phyloP scores from a whole-genome alignment of 495 filamentous ascomycete species.

The Xylaria flabelliformis region DNA sequence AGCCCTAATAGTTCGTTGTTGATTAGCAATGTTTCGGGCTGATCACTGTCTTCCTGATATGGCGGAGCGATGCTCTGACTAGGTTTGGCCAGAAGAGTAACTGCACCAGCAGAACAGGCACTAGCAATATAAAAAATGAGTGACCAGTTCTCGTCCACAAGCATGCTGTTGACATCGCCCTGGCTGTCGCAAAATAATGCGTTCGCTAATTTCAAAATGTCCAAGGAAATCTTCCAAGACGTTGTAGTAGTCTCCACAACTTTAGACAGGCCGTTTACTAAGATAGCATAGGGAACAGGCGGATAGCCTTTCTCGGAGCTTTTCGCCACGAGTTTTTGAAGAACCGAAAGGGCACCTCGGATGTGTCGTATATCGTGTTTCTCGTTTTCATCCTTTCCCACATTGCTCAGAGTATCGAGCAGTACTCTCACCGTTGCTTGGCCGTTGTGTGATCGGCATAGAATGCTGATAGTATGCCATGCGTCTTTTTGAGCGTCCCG shows the following conservation, averaged over 20 bases:
- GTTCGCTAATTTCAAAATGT: conserved; percentile 61
- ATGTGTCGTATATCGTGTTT: conserved; percentile 65
- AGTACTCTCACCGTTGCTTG: conserved; percentile 70
- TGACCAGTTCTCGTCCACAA: conserved; percentile 62
- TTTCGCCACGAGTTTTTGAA: conserved; percentile 68
- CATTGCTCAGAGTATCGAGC: conserved; percentile 64
- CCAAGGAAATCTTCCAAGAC: conserved; percentile 57
- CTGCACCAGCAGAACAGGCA: conserved; percentile 50
- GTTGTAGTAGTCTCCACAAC: conserved; percentile 61
- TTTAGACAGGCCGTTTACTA: conserved; percentile 64
- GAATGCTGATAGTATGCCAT: conserved; percentile 76
- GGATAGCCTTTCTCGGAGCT: conserved; percentile 68
- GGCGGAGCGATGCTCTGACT: conserved; percentile 43
- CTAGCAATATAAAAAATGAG: conserved; percentile 54
- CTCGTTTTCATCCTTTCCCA: conserved; percentile 53
- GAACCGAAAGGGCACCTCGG: conserved; percentile 70
- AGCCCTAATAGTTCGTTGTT: conserved; percentile 42
- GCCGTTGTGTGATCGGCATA: conserved; percentile 81
- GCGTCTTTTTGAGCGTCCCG: conserved; percentile 70
- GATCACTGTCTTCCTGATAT: conserved; percentile 31
- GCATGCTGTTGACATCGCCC: conserved; percentile 49
- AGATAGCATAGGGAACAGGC: conserved; percentile 59
- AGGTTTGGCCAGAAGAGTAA: conserved; percentile 32
- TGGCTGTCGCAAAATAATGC: conserved; percentile 54
- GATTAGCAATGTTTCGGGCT: conserved; percentile 46